phyloP scores from a whole-genome alignment of 179 eudicot genomes.

The Corrigiola litoralis region DNA sequence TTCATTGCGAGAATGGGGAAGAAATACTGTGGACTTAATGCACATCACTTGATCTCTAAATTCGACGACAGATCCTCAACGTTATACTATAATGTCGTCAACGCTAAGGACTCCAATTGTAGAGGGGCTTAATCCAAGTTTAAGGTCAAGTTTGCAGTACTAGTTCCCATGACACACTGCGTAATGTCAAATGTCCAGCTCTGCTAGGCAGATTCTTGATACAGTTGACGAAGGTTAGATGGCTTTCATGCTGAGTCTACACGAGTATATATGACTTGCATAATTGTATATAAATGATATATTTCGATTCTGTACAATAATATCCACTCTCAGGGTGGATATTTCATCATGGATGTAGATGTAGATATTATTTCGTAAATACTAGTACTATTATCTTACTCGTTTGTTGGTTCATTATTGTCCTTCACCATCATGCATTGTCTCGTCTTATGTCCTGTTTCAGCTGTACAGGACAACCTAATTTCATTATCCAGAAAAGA shows the following conservation, averaged over 20 bases:
- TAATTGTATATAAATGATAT: no score
- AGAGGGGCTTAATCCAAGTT: constrained; percentile 18
- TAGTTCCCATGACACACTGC: not conserved
- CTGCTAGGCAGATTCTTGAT: not conserved
- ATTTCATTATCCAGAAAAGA: not conserved
- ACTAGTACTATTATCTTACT: not conserved
- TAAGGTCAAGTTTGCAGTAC: not conserved
- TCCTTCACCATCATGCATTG: not conserved
- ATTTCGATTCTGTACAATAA: no score
- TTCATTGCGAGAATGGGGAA: constrained; percentile 62
- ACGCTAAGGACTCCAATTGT: constrained; percentile 41
- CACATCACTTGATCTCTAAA: constrained; percentile 62
- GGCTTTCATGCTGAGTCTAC: not conserved
- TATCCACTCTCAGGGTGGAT: no score
- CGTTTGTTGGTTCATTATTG: not conserved
- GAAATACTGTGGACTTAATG: constrained; percentile 62
- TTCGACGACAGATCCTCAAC: constrained; percentile 65
- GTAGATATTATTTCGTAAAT: constrained; percentile 16
- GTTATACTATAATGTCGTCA: constrained; percentile 60
- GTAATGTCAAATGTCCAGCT: not conserved
- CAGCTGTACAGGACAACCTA: not conserved
- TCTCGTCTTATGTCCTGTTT: not conserved
- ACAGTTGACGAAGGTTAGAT: not conserved
- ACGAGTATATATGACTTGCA: not conserved
- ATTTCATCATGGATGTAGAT: constrained; percentile 11